A percentile compares a stretch with the other conserved stretches of the same genome.
phyloP scores from a whole-genome alignment of 179 eudicot genomes.

The Heliamphora pulchella region DNA sequence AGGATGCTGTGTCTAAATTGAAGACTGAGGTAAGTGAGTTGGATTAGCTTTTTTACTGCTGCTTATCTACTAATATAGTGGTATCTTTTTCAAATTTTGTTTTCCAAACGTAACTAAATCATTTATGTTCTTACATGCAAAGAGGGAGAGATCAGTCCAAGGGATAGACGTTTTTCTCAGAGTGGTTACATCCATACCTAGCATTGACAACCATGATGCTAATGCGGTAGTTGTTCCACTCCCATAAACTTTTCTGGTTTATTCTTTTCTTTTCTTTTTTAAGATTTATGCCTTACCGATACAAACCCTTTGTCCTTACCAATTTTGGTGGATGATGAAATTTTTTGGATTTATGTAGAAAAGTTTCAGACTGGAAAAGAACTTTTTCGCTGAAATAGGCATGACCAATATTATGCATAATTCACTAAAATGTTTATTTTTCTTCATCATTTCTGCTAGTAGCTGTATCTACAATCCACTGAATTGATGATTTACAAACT shows the following conservation, averaged over 20 bases:
- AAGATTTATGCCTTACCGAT: neutral
- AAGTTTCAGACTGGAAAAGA: neutral
- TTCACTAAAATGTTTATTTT: too few relatives aligned
- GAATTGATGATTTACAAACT: neutral
- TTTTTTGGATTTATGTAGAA: neutral
- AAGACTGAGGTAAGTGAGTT: conserved; percentile 62
- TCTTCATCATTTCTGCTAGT: neutral
- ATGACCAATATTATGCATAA: neutral
- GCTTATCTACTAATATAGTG: neutral
- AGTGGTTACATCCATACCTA: conserved; percentile 77
- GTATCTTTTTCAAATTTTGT: neutral
- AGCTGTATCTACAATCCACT: neutral
- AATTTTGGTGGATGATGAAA: neutral
- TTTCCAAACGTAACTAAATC: conserved; percentile 1
- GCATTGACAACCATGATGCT: conserved; percentile 84
- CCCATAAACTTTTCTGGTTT: neutral
- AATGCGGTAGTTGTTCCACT: conserved; percentile 48
- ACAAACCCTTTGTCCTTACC: neutral
- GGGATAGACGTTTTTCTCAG: conserved; percentile 62
- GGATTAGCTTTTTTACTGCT: neutral
- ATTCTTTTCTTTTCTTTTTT: conserved; percentile 5
- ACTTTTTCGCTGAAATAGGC: neutral
- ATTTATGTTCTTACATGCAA: conserved; percentile 15
- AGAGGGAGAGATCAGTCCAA: conserved; percentile 78
- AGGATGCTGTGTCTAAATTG: conserved; percentile 58